phyloP scores from a whole-genome alignment of 768 basidiomycete species.

The Calocybe indica region DNA sequence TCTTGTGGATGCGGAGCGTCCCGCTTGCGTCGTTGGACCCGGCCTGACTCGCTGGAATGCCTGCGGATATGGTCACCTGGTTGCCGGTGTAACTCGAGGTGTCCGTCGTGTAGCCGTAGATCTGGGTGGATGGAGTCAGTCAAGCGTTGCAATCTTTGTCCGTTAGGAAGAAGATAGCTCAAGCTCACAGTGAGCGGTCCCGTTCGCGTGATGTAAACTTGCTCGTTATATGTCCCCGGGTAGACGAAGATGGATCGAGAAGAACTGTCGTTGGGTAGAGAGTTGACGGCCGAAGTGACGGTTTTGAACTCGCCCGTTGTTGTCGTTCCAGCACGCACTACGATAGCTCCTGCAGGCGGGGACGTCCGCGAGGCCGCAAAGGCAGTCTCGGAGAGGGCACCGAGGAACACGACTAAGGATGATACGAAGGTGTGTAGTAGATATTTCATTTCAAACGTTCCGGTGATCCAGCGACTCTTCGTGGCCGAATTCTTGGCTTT shows the following conservation, averaged over 20 bases:
- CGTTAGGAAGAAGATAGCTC: not conserved
- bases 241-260: conserved; percentile 38
- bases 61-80: conserved; percentile 32
- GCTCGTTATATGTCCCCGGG: conserved; percentile 40
- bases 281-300: conserved; percentile 32
- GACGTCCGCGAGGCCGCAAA: conserved; percentile 31
- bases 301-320: conserved; percentile 34
- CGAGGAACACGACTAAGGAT: too few species aligned
- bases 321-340: conserved; percentile 34
- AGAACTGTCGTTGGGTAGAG: conserved; percentile 34
- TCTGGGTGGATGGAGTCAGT: conserved; percentile 16
- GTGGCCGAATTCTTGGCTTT: too few species aligned
- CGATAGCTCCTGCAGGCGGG: conserved; percentile 35
- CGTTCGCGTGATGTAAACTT: conserved; percentile 37
- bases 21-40: conserved; percentile 44
- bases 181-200: conserved; percentile 34
- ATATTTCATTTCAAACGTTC: too few species aligned
- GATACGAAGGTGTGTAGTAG: too few species aligned
- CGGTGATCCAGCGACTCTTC: too few species aligned
- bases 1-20: conserved; percentile 41
- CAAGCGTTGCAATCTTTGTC: not conserved
- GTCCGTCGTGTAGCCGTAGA: conserved; percentile 38
- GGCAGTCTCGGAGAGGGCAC: conserved; percentile 8
- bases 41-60: conserved; percentile 25
- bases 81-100: conserved; percentile 32